Evolutionary conservation across 805 yeast genomes (phyloP).

Genomic region (Wickerhamomyces hampshirensis): DNA sequence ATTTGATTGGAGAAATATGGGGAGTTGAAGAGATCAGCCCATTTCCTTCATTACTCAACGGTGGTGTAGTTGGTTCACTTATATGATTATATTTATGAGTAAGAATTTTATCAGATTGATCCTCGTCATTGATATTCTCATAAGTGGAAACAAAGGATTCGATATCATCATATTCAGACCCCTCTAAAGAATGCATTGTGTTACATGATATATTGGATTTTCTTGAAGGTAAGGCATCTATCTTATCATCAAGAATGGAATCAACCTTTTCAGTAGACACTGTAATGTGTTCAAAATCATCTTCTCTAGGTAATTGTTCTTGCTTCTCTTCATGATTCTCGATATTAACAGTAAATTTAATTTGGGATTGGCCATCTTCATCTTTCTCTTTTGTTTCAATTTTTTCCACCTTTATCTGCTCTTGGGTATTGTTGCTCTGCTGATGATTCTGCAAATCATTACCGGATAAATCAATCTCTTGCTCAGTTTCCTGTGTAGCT

Average conservation of each 20-base stretch:
- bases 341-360: conserved; percentile 1
- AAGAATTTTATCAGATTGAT: conserved; percentile 7
- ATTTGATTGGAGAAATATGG: conserved; percentile 24
- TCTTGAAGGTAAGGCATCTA: too few relatives aligned
- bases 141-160: conserved; percentile 25
- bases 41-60: conserved; percentile 8
- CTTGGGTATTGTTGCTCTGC: too few relatives aligned
- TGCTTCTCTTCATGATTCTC: too few relatives aligned
- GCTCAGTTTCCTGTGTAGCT: too few relatives aligned
- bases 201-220: background rate
- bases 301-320: too few relatives aligned
- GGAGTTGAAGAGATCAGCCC: conserved; percentile 24
- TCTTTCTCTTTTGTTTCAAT: background rate
- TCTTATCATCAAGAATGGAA: too few relatives aligned
- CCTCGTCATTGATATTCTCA: conserved; percentile 15
- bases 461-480: too few relatives aligned
- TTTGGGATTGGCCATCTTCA: background rate
- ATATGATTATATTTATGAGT: conserved; percentile 10
- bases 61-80: conserved; percentile 24
- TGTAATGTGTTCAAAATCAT: too few relatives aligned
- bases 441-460: too few relatives aligned
- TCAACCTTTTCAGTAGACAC: too few relatives aligned
- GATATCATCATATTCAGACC: conserved; percentile 18
- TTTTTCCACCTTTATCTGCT: background rate
- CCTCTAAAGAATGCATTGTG: background rate